Base-by-base conservation (phyloP, 1,284 basidiomycete genomes). In the Apiotrichum veenhuisii region DNA sequence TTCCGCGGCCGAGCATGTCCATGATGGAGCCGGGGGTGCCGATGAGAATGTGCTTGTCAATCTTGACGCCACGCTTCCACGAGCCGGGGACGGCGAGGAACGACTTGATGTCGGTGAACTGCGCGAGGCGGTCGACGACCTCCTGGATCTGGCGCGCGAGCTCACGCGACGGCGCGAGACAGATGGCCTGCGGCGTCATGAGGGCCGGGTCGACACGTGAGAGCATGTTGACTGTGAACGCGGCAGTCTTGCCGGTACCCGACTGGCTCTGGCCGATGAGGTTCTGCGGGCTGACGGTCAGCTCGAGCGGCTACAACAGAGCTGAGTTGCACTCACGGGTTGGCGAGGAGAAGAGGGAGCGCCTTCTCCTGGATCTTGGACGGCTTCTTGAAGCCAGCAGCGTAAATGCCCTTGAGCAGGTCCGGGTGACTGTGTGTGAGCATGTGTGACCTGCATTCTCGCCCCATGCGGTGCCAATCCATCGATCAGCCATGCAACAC, bases 211-310 rank as follows among this genome's bases (percentile, higher is more conserved):
- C 92, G 57, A 98, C 84, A 36, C 95, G 86, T 71, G 88, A 93
- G 23, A 98, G 84, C 94, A 99, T 98, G 27, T 94, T 94, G 54
- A 99, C 82, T 15, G 94, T 90, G 74, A 99, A 99, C 2, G 96
- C 96, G 8, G 96, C 96, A 4, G 96, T 98, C 81, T 99, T 99
- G 55, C 96, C 96, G 10, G 96, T 99, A 42, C 96, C 96, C 25
- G 96, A 98, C 75, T 99, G 96, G 49, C 93, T 97, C 79, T 99
- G 96, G 12, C 93, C 96, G 75, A 98, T 98, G 87, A 98, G 95
- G 78, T 98, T 98, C 57, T 87, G 87, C 9, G 94, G 89, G 20
- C 93, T 96, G 37, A 5, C 30, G 34, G 37, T 58, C 11, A 55
- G 47, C 43, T 41, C 8, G 17, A 20, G 41, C 17, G 17, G 17